These are phyloP conservation scores for Xylariaceae sp. DNA, from an alignment of 2,329 filamentous ascomycete species.

Conservation along the genomic window DNA sequence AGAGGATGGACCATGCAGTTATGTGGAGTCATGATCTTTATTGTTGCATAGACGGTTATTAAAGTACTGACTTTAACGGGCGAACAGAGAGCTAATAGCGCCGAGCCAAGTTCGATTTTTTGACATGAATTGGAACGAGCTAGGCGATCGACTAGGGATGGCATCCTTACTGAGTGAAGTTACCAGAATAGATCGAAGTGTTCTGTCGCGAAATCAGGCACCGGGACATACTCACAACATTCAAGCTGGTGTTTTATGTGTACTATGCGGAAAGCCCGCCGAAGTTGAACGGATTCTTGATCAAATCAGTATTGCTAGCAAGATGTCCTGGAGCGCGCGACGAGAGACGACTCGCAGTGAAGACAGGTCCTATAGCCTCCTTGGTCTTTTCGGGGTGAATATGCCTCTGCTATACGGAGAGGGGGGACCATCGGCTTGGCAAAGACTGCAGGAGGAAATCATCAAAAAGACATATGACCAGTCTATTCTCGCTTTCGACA, in stretches of 20 bases:
- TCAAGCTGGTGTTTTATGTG: conserved; percentile 1
- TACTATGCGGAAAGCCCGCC: background rate
- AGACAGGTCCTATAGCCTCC: conserved; percentile 6
- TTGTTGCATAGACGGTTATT: too few relatives aligned
- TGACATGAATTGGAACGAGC: conserved; percentile 4
- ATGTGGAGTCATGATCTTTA: too few relatives aligned
- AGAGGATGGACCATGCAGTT: conserved; percentile 6
- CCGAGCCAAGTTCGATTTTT: conserved; percentile 1
- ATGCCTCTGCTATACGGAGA: conserved; percentile 9
- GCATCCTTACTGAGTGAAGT: conserved; percentile 1
- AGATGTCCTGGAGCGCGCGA: conserved; percentile 5
- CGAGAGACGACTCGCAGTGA: conserved; percentile 5
- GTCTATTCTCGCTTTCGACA: background rate
- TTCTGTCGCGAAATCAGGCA: conserved; percentile 1
- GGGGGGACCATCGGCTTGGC: conserved; percentile 1
- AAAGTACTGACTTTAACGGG: too few relatives aligned
- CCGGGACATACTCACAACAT: background rate
- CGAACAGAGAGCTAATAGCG: conserved; percentile 4
- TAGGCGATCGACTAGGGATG: conserved; percentile 1
- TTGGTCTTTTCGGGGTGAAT: conserved; percentile 8
- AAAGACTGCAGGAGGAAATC: conserved; percentile 4
- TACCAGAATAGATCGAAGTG: conserved; percentile 4
- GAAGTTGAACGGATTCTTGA: conserved; percentile 3
- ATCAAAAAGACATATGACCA: conserved; percentile 4
- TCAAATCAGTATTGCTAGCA: conserved; percentile 1